Percentiles rank a stretch among this genome's conserved stretches.
Evolutionary conservation across 176 grass and related monocot genomes (phyloP).

Genomic region (Rhynchospora tenuis): DNA sequence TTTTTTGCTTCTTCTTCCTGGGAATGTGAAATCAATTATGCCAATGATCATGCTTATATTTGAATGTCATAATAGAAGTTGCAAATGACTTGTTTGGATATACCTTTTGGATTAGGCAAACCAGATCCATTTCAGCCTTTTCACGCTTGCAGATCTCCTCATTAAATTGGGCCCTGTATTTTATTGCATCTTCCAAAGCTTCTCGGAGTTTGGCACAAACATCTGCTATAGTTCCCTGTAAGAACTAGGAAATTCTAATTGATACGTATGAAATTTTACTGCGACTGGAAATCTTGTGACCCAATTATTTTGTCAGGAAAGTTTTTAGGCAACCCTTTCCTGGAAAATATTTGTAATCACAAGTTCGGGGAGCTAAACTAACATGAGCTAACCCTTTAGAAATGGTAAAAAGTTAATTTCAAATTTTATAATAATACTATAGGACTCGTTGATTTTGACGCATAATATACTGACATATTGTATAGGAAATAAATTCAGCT

Average conservation of each 20-base stretch:
- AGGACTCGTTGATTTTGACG: not conserved
- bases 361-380: not conserved
- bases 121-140: constrained; percentile 2
- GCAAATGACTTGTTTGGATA: not conserved
- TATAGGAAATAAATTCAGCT: not conserved
- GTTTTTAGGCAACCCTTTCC: not conserved
- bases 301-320: not conserved
- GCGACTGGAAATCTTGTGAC: not conserved
- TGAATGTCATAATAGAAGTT: not conserved
- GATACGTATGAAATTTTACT: not conserved
- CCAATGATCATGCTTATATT: not conserved
- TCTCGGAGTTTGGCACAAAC: not conserved
- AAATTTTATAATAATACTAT: not conserved
- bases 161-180: not conserved
- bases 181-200: not conserved
- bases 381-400: not conserved
- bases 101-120: not conserved
- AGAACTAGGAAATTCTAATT: not conserved
- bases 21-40: not conserved
- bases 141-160: not conserved
- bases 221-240: not conserved
- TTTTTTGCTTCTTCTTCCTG: constrained; percentile 19
- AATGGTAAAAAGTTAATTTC: not conserved
- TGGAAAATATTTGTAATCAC: not conserved
- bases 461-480: not conserved